Evolutionary conservation across 495 filamentous ascomycete species (phyloP), one percentile per base, ranked within the genome.

Genomic region (Stereocaulon alpinum): DNA sequence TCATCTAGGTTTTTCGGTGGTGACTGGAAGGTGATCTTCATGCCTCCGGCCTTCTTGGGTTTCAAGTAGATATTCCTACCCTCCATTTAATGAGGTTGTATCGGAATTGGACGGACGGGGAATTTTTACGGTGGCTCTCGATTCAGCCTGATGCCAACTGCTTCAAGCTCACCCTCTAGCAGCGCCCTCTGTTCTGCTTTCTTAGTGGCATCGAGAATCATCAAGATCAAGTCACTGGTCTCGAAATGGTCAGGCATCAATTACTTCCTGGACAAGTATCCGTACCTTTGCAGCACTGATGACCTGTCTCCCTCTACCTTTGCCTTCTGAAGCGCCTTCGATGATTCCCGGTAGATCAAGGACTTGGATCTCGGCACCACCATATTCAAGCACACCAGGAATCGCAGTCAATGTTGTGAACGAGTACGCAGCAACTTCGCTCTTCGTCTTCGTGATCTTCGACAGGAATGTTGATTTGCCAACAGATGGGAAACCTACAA

Each of bases 371-470:
- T 99, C 94, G 2, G 94, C 94, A 48, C 94, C 94, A 9, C 91
- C 94, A 73, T 99, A 99, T 74, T 97, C 94, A 60, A 99, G 79
- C 10, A 99, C 94, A 63, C 94, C 94, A 15, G 94, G 94, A 61
- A 99, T 99, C 15, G 94, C 94, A 2, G 94, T 99, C 27, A 99
- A 76, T 0, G 94, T 99, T 6, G 94, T 99, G 82, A 99, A 99
- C 58, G 90, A 86, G 72, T 99, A 99, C 0, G 93, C 86, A 3
- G 94, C 94, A 37, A 96, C 89, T 71, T 96, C 93, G 62, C 89
- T 93, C 71, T 90, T 94, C 30, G 94, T 99, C 72, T 96, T 97
- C 57, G 94, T 99, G 73, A 99, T 95, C 69, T 99, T 97, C 59
- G 94, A 96, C 32, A 99, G 74, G 67, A 99, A 96, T 0, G 94